Percentiles rank a stretch among this genome's conserved stretches.
These are phyloP conservation scores for Neonectria faginata DNA, from an alignment of 2,329 filamentous ascomycete species.

Conservation along the genomic window DNA sequence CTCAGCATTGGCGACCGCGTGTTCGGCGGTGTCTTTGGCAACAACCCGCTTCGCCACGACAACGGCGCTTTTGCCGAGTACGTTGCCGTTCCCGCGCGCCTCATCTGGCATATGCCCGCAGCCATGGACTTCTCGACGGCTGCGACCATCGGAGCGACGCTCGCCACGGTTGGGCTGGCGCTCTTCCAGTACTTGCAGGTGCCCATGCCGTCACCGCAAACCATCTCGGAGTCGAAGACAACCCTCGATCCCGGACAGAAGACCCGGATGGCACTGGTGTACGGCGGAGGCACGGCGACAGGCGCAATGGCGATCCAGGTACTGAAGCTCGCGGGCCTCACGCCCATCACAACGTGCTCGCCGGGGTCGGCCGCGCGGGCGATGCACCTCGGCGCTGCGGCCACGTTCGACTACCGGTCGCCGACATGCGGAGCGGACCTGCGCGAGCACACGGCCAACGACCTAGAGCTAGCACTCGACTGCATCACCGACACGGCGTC, in stretches of 20 bases:
- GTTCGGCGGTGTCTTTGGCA: constrained; percentile 32
- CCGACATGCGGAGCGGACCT: constrained; percentile 23
- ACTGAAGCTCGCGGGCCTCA: constrained; percentile 24
- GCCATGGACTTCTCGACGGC: constrained; percentile 20
- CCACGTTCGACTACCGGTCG: constrained; percentile 21
- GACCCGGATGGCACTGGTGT: constrained; percentile 16
- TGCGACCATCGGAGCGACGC: constrained; percentile 24
- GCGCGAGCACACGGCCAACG: constrained; percentile 21
- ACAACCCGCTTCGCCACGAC: constrained; percentile 27
- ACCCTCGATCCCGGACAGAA: background rate
- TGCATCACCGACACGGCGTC: constrained; percentile 25
- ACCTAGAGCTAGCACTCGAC: constrained; percentile 21
- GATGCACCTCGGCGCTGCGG: constrained; percentile 13
- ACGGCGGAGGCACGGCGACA: constrained; percentile 25
- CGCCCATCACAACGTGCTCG: constrained; percentile 22
- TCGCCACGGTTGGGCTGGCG: constrained; percentile 28
- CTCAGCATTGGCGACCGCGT: constrained; percentile 27
- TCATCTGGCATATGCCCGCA: constrained; percentile 29
- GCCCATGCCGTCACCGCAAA: constrained; percentile 19
- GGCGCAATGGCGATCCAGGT: constrained; percentile 27
- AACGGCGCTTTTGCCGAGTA: constrained; percentile 34
- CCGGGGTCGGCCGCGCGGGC: constrained; percentile 10
- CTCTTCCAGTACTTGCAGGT: constrained; percentile 25
- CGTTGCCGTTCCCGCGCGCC: constrained; percentile 21
- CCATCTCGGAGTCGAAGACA: background rate